Percentiles rank a stretch among this genome's conserved stretches.
These are phyloP conservation scores for Aspergillus candidus DNA, from an alignment of 2,329 filamentous ascomycete genomes.

Conservation along the genomic window DNA sequence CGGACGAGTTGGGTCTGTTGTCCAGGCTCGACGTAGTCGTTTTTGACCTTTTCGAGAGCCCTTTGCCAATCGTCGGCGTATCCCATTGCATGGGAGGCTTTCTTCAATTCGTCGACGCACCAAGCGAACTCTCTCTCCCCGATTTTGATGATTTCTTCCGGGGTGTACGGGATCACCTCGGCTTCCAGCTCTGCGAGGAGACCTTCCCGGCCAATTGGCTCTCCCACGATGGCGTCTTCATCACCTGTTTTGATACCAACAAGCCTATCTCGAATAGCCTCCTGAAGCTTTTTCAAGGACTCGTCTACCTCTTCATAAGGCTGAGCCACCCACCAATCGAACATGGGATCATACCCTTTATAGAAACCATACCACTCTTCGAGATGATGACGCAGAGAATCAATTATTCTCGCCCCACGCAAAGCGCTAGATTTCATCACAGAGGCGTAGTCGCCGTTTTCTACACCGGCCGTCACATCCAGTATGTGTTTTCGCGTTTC, in stretches of 20 bases:
- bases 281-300: conserved; percentile 52
- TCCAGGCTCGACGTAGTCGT: conserved; percentile 49
- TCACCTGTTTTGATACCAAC: no score
- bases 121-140: conserved; percentile 26
- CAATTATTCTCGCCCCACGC: conserved; percentile 31
- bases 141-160: no score
- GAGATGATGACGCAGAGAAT: conserved; percentile 38
- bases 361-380: conserved; percentile 49
- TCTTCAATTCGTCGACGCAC: conserved; percentile 52
- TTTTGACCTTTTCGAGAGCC: conserved; percentile 53
- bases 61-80: conserved; percentile 46
- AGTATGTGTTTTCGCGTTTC: no score
- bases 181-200: no score
- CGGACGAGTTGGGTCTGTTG: conserved; percentile 50
- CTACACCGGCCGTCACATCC: no score
- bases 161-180: no score
- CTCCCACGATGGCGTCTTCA: no score
- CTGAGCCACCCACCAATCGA: conserved; percentile 51
- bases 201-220: no score
- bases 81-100: conserved; percentile 45
- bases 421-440: no score
- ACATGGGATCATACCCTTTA: conserved; percentile 50
- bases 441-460: no score
- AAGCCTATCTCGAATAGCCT: conserved; percentile 34
- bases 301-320: conserved; percentile 48